Conservation (phyloP, 164 flowering plant species). For the Berberis vulgaris region DNA sequence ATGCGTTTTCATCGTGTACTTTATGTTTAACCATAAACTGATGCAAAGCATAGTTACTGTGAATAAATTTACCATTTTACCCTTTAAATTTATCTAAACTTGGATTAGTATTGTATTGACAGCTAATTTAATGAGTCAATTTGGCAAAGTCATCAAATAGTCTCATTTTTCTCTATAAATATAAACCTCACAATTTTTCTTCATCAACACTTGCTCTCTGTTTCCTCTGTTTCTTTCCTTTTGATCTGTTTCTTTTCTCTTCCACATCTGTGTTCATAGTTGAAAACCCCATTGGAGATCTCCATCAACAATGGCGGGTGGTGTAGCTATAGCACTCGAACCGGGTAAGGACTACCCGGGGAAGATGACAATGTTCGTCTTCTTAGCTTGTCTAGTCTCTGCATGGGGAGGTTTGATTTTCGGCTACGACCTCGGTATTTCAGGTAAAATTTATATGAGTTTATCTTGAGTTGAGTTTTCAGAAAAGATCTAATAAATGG, state of each 20-base stretch:
- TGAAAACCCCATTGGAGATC: not conserved
- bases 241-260: not conserved
- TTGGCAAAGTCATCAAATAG: no score
- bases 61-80: no score
- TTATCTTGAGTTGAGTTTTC: not conserved
- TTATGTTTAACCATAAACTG: no score
- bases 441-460: not conserved
- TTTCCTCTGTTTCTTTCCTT: not conserved
- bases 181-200: not conserved
- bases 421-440: not conserved
- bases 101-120: no score
- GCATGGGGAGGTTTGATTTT: constrained; percentile 4
- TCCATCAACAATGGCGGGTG: not conserved
- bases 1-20: no score
- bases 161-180: not conserved
- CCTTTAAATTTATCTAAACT: no score
- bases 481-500: not conserved
- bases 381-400: not conserved
- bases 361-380: not conserved
- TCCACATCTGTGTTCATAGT: not conserved
- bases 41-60: no score
- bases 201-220: not conserved
- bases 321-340: not conserved
- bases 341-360: not conserved
- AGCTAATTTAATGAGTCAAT: no score